Base-by-base conservation (phyloP, 768 basidiomycete genomes). In the Rhizopogon rudus region DNA sequence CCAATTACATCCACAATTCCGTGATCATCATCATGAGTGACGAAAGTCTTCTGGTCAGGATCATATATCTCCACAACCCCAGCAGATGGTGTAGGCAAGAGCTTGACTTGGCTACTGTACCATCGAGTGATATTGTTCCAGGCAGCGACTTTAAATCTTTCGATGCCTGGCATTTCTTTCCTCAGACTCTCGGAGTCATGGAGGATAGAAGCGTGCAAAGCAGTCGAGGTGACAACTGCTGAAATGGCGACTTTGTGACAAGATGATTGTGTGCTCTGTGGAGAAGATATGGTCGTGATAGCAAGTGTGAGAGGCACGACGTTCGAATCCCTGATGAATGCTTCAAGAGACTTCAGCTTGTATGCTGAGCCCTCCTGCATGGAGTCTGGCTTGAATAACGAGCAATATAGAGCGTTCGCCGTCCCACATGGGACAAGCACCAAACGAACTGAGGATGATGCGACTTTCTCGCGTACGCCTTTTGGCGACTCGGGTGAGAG, bases 321-420 rank as follows among this genome's bases (percentile, higher is more conserved):
- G 22, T 56, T 57, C 3, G 72, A 66, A 33, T 67, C 70, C 40
- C 65, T 53, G 35, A 88, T 64, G 62, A 78, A 83, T 2, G 81
- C 75, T 16, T 78, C 69, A 9, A 90, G 60, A 3, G 87, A 86
- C 59, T 73, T 76, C 35, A 89, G 72, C 54, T 74, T 78, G 68
- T 82, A 81, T 13, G 68, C 56, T 8, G 65, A 43, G 22, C 70
- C 54, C 14, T 69, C 54, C 51, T 57, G 63, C 14, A 61, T 59
- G 8, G 64, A 31, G 17, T 56, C 44, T 0, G 82, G 80, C 0
- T 84, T 84, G 68, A 88, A 95, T 29, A 93, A 71, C 6, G 90
- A 85, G 6, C 82, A 77, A 69, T 88, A 94, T 35, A 97, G 77
- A 0, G 96, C 96, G 67, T 98, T 98, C 42, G 93, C 94, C n/a